Evolutionary conservation across 768 basidiomycete species (phyloP), one percentile per base, ranked within the genome.

Genomic region (Phylloporus sp.): DNA sequence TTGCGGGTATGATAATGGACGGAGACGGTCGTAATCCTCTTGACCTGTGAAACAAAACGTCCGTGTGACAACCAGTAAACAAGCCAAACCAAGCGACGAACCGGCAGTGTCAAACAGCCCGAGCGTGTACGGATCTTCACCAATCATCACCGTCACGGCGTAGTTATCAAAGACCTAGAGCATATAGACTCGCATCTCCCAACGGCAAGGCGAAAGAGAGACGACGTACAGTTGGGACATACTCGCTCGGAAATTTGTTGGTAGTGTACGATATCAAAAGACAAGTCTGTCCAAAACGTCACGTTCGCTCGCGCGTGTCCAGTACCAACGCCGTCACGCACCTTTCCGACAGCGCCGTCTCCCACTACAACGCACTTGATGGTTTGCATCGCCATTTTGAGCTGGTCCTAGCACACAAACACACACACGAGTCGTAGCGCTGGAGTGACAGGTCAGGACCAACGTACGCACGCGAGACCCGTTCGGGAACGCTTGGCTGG

Each of bases 71-170:
- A 27, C 32, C 7, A 36, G 44, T 3, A 33, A n/a, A 8, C 2
- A 26, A 40, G 11, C 32, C 36, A 13, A 43, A 37, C 6, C 15
- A 47, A n/a, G 44, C 9, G 38, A 78, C 88, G 59, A 54, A 93
- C 93, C 93, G 58, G 96, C 96, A 50, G 96, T 99, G 78, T 99
- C 96, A 69, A 98, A 99, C 57, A 99, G 70, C 46, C 96, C 96
- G 64, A 99, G 73, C 55, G 96, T 98, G 69, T 98, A 98, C 43
- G 96, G 95, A 71, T 98, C 95, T 62, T 98, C 96, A 43, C 95
- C 95, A 71, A 99, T 98, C 96, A 99, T 98, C 49, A 99, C 96
- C n/a, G 95, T 98, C 52, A 98, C 96, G 52, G 96, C 96, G 72
- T 94, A 94, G 71, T 95, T 95, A 71, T 95, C 90, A 69, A 93